Conservation (phyloP, 306 rosid genomes). For the Geum urbanum region DNA sequence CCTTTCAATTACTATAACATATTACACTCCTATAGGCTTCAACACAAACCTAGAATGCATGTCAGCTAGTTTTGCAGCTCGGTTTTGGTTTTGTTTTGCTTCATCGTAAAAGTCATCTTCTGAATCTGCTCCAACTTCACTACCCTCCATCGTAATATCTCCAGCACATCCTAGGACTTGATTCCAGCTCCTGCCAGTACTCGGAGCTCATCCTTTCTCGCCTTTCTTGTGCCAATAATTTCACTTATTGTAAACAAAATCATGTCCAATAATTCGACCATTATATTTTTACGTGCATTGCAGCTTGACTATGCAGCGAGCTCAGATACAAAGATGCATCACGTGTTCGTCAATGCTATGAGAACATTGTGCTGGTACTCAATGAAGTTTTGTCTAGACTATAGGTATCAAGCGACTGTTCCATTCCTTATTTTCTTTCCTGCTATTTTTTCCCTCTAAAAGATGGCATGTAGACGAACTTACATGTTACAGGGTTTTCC, state of each 20-base stretch:
- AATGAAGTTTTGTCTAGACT: constrained; percentile 55
- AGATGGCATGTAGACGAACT: neutral
- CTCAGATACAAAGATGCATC: constrained; percentile 61
- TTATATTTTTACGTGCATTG: constrained; percentile 4
- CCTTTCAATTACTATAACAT: no score
- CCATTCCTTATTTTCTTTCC: neutral
- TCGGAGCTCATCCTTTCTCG: no score
- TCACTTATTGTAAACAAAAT: constrained; percentile 11
- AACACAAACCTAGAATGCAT: no score
- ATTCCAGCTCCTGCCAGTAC: no score
- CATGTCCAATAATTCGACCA: neutral
- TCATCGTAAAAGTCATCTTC: no score
- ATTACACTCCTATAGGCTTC: no score
- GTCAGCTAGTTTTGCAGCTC: no score
- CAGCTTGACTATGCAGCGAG: constrained; percentile 88
- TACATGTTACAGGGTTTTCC: neutral
- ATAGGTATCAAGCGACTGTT: constrained; percentile 9
- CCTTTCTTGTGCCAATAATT: neutral
- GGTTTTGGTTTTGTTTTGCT: no score
- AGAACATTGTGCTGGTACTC: constrained; percentile 50
- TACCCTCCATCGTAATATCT: no score
- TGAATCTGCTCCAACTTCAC: no score
- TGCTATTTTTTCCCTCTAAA: neutral
- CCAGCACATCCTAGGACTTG: no score
- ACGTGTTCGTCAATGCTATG: constrained; percentile 50